Evolutionary conservation across 2,329 filamentous ascomycete species (phyloP), one percentile per base, ranked within the genome.

Genomic region (Ophiostoma sp.): DNA sequence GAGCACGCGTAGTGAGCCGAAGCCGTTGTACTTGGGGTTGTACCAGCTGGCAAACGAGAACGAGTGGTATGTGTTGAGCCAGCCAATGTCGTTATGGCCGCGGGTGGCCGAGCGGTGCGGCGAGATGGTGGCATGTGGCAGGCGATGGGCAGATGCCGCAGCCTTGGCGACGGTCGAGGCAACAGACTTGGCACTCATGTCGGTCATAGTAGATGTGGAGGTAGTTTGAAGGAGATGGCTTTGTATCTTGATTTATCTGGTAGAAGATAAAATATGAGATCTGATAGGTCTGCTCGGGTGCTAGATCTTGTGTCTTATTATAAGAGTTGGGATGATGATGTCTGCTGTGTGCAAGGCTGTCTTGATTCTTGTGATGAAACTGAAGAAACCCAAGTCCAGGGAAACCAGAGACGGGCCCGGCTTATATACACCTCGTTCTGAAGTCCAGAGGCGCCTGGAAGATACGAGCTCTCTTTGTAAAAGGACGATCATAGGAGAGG

Each of bases 61-160:
- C 73, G 89, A 92, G 82, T 96, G 92, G 81, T 91, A 95, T 8
- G 89, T 90, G 81, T 94, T 90, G 10, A 96, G 86, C 93, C 93
- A 96, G 79, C 90, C 92, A 78, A 96, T 91, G 78, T 96, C 87
- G 48, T 87, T 86, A 79, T 94, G 90, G 41, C 93, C 93, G 68
- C 93, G 86, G 64, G 86, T 83, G 71, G 84, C 82, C 74, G 91
- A 95, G 71, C 86, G 87, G 73, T 93, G 91, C 69, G 90, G 89
- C 52, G 86, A 86, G 81, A 96, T 90, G 76, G 90, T 91, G 75
- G 88, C 89, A 79, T 90, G 31, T 54, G 85, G 81, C 78, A 87
- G 88, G 70, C 87, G 84, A 87, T 90, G 90, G 23, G 81, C 81
- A 75, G 77, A 81, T 73, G 81, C 84, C 76, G 78, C 73, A 3